These are phyloP conservation scores for Hirsutella thompsonii DNA, from an alignment of 2,329 filamentous ascomycete species.

Conservation along the genomic window DNA sequence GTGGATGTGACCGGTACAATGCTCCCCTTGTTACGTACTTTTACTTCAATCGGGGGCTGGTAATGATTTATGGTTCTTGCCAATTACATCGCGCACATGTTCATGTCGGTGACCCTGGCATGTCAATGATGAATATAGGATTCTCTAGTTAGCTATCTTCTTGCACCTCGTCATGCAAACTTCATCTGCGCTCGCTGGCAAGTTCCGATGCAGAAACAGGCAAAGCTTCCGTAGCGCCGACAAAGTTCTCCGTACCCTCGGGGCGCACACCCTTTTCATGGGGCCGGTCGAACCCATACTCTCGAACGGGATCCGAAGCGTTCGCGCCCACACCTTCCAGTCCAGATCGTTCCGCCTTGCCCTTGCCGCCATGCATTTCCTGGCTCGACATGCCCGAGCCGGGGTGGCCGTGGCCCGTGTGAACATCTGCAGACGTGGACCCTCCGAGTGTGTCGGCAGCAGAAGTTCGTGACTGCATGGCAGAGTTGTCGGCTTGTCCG, in stretches of 20 bases:
- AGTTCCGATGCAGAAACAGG: background rate
- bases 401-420: constrained; percentile 30
- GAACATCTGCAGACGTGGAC: constrained; percentile 29
- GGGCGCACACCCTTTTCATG: background rate
- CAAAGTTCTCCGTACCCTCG: background rate
- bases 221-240: background rate
- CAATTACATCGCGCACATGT: too few species aligned
- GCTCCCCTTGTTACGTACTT: too few species aligned
- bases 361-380: constrained; percentile 25
- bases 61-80: too few species aligned
- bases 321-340: constrained; percentile 25
- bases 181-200: constrained; percentile 11
- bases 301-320: constrained; percentile 13
- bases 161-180: too few species aligned
- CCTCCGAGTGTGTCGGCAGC: constrained; percentile 27
- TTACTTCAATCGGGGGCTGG: too few species aligned
- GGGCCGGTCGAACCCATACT: constrained; percentile 17
- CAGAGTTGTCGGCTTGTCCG: constrained; percentile 18
- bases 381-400: constrained; percentile 25
- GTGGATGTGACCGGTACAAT: too few species aligned
- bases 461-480: constrained; percentile 12
- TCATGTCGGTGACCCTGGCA: too few species aligned
- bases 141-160: too few species aligned
- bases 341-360: constrained; percentile 23
- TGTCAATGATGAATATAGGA: too few species aligned